phyloP scores from a whole-genome alignment of 345 rosid species.

The Citrus hindsii region DNA sequence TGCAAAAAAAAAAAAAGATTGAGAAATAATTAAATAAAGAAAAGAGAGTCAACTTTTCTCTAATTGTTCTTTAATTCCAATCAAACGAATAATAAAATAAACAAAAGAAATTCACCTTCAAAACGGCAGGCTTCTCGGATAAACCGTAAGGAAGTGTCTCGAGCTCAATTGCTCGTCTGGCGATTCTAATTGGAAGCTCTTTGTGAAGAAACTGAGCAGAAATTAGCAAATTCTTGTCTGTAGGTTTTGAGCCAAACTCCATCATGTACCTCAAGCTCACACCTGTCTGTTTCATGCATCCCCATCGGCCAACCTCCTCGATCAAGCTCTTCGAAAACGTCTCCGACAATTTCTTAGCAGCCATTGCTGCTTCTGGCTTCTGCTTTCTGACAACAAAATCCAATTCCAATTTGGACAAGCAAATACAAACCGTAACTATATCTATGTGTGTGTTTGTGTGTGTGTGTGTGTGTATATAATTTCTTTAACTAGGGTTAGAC shows the following conservation, averaged over 20 bases:
- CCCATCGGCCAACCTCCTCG: conserved; percentile 77
- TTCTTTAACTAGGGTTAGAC: conserved; percentile 4
- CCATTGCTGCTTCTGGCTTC: conserved; percentile 36
- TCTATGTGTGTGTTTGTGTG: too few relatives aligned
- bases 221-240: conserved; percentile 56
- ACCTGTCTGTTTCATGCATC: conserved; percentile 91
- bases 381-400: neutral
- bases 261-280: conserved; percentile 91
- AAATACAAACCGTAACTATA: too few relatives aligned
- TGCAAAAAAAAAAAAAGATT: neutral
- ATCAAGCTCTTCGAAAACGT: conserved; percentile 57
- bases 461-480: too few relatives aligned
- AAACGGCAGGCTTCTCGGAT: conserved; percentile 71
- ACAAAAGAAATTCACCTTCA: conserved; percentile 43
- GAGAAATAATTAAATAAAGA: neutral
- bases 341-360: conserved; percentile 63
- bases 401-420: neutral
- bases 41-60: neutral
- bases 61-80: neutral
- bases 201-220: conserved; percentile 88
- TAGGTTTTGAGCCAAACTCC: conserved; percentile 84
- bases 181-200: conserved; percentile 84
- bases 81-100: conserved; percentile 3
- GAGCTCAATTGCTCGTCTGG: conserved; percentile 80
- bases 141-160: conserved; percentile 78